Base-by-base conservation (phyloP, 2,329 filamentous ascomycete species). In the Colletotrichum sp. region DNA sequence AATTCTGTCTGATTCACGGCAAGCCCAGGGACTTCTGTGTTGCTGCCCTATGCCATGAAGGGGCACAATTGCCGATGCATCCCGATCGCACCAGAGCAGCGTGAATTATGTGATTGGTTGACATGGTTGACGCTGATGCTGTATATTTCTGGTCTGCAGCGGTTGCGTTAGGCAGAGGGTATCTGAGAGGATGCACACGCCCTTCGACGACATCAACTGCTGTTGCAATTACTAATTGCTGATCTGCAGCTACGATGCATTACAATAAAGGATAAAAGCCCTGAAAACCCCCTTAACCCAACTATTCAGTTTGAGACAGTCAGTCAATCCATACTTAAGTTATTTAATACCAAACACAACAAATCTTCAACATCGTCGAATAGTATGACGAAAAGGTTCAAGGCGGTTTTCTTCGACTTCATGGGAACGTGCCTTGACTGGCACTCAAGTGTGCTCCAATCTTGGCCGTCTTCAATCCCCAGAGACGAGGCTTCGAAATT, bases 381-480 rank as follows among this genome's bases (percentile, higher is more conserved):
- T 25, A 19, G 16, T 4, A 52, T 66, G 36, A 25, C 52, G 30
- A 30, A 39, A 32, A n/a, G 22, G 13, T 22, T 87, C 73, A 89
- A 87, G 80, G 89, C 87, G 5, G 83, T 90, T 57, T 87, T 90
- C 77, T 91, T 91, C 81, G 88, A 91, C 82, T 89, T 91, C 79
- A 91, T 91, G 89, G 89, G 90, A 29, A 91, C 89, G 30, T 91
- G 89, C 77, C 87, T 90, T 5, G 86, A 92, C 80, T 91, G 89
- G 90, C 88, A 91, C 75, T 81, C 79, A 63, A 83, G 84, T 49
- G 82, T 86, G 12, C 77, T 84, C n/a, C 32, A 79, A 22, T 79
- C 83, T 5, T 79, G 87, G 3, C 88, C 87, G 3, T 9, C 77
- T 3, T 77, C 80, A 0, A 82, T 88, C 29, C 72, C 84, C 8